A percentile compares a stretch with the other conserved stretches of the same genome.
These are phyloP conservation scores for Hypericum androsaemum DNA, from an alignment of 345 rosid species.

Conservation along the genomic window DNA sequence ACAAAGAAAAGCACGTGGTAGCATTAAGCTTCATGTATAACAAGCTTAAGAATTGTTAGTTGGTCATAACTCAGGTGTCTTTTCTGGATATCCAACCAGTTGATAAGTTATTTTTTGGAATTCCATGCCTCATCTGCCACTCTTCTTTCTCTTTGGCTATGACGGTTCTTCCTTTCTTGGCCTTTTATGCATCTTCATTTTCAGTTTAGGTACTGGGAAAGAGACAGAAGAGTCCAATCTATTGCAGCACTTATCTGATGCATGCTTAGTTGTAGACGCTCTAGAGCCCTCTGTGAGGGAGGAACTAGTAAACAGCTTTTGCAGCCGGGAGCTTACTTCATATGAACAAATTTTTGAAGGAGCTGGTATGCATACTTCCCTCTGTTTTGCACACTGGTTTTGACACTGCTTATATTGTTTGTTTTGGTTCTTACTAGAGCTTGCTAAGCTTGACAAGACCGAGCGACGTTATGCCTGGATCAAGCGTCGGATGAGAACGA, in stretches of 20 bases:
- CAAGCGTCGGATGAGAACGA: conserved; percentile 89
- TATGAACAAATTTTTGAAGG: conserved; percentile 98
- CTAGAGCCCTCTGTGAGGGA: conserved; percentile 98
- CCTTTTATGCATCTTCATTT: conserved; percentile 18
- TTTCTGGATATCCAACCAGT: too few species aligned
- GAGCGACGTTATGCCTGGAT: conserved; percentile 98
- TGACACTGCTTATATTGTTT: background rate
- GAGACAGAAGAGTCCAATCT: conserved; percentile 82
- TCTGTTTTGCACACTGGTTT: background rate
- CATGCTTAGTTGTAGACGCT: conserved; percentile 96
- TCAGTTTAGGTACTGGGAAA: conserved; percentile 98
- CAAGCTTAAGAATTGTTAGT: too few species aligned
- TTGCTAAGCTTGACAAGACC: conserved; percentile 94
- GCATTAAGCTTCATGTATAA: too few species aligned
- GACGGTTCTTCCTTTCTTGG: background rate
- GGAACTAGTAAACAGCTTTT: conserved; percentile 94
- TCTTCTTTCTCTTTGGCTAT: background rate
- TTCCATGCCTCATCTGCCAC: too few species aligned
- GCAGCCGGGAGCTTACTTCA: conserved; percentile 95
- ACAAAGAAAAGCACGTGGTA: too few species aligned
- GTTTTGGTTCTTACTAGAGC: conserved; percentile 32
- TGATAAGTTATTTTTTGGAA: too few species aligned
- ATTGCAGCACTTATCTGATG: conserved; percentile 85
- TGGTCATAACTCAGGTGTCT: too few species aligned
- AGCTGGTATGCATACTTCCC: conserved; percentile 55